Evolutionary conservation across 805 yeast genomes (phyloP), one percentile per base, ranked within the genome.

Genomic region (Metschnikowia cerradonensis): DNA sequence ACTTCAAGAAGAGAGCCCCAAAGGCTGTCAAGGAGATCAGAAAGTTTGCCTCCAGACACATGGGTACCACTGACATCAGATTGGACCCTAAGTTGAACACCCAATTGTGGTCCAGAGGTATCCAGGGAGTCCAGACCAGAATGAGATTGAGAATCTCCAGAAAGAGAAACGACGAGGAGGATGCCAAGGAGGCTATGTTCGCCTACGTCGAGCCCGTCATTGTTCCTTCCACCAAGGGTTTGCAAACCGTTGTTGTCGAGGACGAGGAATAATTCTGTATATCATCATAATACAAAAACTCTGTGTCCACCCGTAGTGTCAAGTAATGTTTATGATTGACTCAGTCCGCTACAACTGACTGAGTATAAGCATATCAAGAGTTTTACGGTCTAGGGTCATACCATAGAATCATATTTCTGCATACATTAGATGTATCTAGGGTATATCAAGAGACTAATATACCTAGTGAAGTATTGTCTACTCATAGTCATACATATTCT

Each of bases 1-100:
- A 90, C 80, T 94, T 92, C 96, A 94, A 94, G 86, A 88, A 88
- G 88, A 90, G 97, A 83, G 99, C 99, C 73, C 99, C 99, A 81
- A 89, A 82, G 76, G 99, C 99, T 71, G 94, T 92, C 81, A 94
- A 90, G 88, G 99, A 90, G 80, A 91, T 94, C 83, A 92, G 90
- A 85, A 90, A 88, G 81, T 94, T 94, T 76, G 97, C 98, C 73
- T 83, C 88, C 76, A 84, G 89, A 82, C 97, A 92, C 88, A 90
- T 94, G 94, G 98, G 98, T 76, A 94, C 99, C 70, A 79, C 87
- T 63, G 99, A 94, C 77, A 98, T 94, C 78, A 94, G 99, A 84
- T 81, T 94, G 71, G 98, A 94, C 81, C 98, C 99, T 75, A 89
- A 85, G 80, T 83, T 94, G 79, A 94, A 94, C 88, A 94, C 91